A percentile compares a stretch with the other conserved stretches of the same genome.
phyloP scores from a whole-genome alignment of 2,329 filamentous ascomycete species.

The Lachnellula arida region DNA sequence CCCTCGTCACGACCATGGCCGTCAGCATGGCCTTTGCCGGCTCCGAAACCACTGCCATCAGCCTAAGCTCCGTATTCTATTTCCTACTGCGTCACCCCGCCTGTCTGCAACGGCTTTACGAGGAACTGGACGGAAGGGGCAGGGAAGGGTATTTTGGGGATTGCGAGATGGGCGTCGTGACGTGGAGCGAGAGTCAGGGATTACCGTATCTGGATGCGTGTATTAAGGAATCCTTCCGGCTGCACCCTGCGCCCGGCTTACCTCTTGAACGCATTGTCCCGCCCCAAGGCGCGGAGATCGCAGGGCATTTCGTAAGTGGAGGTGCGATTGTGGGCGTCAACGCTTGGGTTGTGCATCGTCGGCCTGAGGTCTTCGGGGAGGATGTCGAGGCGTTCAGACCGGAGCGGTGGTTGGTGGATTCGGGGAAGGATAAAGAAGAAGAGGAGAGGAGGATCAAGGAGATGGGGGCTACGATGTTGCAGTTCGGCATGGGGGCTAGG shows the following conservation, averaged over 20 bases:
- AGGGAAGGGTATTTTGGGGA: constrained; percentile 47
- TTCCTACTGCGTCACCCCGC: constrained; percentile 61
- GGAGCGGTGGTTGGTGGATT: constrained; percentile 58
- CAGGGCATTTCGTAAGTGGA: constrained; percentile 56
- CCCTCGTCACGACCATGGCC: constrained; percentile 64
- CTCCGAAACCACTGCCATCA: constrained; percentile 75
- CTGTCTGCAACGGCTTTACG: constrained; percentile 50
- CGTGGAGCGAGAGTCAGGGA: constrained; percentile 64
- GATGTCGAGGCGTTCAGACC: constrained; percentile 64
- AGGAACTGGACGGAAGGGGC: constrained; percentile 59
- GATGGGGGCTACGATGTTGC: constrained; percentile 67
- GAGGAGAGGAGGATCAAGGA: constrained; percentile 54
- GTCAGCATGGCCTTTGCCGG: constrained; percentile 72
- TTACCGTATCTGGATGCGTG: constrained; percentile 73
- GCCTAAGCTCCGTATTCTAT: constrained; percentile 67
- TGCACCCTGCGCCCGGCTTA: constrained; percentile 70
- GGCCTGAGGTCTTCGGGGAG: constrained; percentile 61
- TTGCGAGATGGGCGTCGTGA: constrained; percentile 55
- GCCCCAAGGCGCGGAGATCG: constrained; percentile 56
- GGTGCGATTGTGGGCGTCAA: constrained; percentile 72
- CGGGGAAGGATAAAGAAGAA: constrained; percentile 32
- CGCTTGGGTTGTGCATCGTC: constrained; percentile 69
- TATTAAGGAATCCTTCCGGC: constrained; percentile 71
- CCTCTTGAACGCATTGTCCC: constrained; percentile 72
- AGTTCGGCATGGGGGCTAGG: constrained; percentile 66